Evolutionary conservation across 352 stramenopile species (phyloP), one percentile per base, ranked within the genome.

Genomic region (Phytophthora vignae): DNA sequence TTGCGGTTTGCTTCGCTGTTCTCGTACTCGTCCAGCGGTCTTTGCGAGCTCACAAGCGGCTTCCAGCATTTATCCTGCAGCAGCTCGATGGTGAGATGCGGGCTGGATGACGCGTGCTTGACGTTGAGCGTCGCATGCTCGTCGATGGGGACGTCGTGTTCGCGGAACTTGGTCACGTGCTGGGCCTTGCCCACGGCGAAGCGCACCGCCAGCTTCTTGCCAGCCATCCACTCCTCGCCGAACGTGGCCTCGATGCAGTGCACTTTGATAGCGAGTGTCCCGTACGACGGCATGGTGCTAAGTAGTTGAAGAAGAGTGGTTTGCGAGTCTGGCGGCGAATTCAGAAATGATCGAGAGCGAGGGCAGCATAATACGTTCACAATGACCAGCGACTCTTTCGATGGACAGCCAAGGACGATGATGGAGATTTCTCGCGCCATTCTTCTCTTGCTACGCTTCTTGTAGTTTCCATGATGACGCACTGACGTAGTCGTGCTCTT

Each of bases 21-120:
- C 42, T 79, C 59, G 46, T 81, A 81, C n/a, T 77, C 70, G 40
- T 42, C 10, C 2, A 84, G 66, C 25, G 54, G 54, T 40, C 76
- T 58, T 42, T 74, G 68, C 65, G 77, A 79, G 46, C 63, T 58
- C 38, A 84, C 74, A 14, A 84, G 60, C 33, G 65, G 25, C 67
- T 83, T 83, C 74, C 83, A 82, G 58, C 71, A 77, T 54, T 69
- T 64, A 33, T 88, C 67, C 55, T 75, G 67, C 69, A 78, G 36
- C 64, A 86, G 67, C 27, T 85, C 82, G 36, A 84, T 79, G 11
- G 66, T 55, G 22, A 87, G 67, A 69, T 44, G 77, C 74, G 46
- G 77, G 75, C 65, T 57, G 46, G 49, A 11, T 27, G 14, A 67
- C 12, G 36, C 36, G 25, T 77, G 33, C 56, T 72, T 73, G 10